Conservation (phyloP, 2,329 filamentous ascomycete species). For the Cytospora piceicola region DNA sequence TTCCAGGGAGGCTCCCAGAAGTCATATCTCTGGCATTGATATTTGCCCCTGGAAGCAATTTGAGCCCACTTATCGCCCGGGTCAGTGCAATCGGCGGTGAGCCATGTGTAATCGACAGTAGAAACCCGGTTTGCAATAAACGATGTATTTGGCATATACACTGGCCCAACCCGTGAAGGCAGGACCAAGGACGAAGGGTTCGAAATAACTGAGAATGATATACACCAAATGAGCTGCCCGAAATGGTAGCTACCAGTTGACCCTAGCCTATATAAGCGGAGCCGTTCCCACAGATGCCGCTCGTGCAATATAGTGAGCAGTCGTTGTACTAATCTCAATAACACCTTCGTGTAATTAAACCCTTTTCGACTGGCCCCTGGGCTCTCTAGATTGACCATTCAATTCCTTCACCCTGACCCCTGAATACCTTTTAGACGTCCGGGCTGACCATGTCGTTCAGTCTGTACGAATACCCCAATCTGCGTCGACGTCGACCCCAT, state of each 20-base stretch:
- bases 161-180: neutral
- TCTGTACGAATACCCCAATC: conserved; percentile 40
- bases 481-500: conserved; percentile 35
- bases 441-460: conserved; percentile 31
- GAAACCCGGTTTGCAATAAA: neutral
- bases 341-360: neutral
- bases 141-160: neutral
- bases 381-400: neutral
- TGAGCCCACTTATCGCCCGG: neutral
- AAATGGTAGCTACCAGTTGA: neutral
- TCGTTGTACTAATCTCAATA: neutral
- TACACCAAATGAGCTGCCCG: neutral
- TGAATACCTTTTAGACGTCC: neutral
- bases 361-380: neutral
- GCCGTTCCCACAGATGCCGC: neutral
- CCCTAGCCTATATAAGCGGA: neutral
- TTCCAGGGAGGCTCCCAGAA: neutral
- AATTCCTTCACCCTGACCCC: neutral
- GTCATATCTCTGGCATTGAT: neutral
- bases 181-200: neutral
- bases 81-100: conserved; percentile 1
- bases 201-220: no score
- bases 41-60: neutral
- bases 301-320: neutral
- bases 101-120: neutral